Evolutionary conservation across 495 filamentous ascomycete genomes (phyloP), one percentile per base, ranked within the genome.

Genomic region (Xylaria bambusicola): DNA sequence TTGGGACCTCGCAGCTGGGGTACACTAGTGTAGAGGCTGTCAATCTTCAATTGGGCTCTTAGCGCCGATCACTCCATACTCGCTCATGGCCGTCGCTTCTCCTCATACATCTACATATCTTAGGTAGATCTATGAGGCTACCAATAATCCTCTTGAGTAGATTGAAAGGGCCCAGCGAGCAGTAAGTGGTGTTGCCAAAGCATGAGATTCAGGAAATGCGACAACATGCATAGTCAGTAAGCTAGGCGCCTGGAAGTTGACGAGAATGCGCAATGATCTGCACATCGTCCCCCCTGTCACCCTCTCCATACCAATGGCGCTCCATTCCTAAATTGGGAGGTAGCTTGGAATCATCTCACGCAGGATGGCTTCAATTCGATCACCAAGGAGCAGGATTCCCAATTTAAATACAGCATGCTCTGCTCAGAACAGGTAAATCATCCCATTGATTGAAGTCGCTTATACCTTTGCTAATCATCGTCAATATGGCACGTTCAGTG

Each of bases 401-500:
- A 17, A 49, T 29, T 29, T 27, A 49, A 44, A 18, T 33, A 33
- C n/a, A 44, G 36, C 36, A 20, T 44, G 20, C 17, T 20, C 5
- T 23, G 15, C 5, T 44, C 41, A 44, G 15, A 20, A n/a, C 7
- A 6, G 26, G 52, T 55, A 17, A 42, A 23, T 53, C 3, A 27
- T 29, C 23, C n/a, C 17, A 38, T 9, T 31, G 1, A 17, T 20
- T 9, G n/a, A 26, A 5, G 33, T 47, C n/a, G 7, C 10, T 29
- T 48, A 35, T 48, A 38, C 52, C 24, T 44, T 55, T 20, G 44
- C 41, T 40, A 20, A 48, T 26, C 20, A 38, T 12, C 20, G 42
- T 41, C 44, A 17, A 27, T 58, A 58, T 58, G 55, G 24, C 31
- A 45, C 41, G 44, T 29, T 23, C 55, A 49, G 21, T 29, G 40